phyloP scores from a whole-genome alignment of 2,329 filamentous ascomycete genomes.

The Fonsecaea pugnacius region DNA sequence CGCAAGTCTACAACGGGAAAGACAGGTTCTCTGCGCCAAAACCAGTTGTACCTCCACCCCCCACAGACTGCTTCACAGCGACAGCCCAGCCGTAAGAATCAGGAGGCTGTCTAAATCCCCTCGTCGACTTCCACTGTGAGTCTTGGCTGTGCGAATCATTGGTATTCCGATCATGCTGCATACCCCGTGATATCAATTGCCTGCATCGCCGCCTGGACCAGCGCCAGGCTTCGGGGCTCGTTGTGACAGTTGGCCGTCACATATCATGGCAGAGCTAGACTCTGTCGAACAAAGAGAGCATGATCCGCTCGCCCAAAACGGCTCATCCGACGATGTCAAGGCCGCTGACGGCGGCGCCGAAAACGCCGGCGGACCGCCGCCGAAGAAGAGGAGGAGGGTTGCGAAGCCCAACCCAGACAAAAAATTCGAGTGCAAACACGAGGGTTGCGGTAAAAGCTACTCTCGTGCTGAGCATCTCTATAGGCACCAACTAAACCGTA shows the following conservation, averaged over 20 bases:
- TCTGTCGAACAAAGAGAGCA: conserved; percentile 21
- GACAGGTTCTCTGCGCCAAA: neutral
- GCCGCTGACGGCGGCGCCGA: conserved; percentile 7
- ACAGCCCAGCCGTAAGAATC: neutral
- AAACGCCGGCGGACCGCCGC: conserved; percentile 24
- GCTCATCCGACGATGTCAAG: conserved; percentile 18
- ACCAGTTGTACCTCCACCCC: neutral
- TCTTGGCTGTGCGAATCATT: conserved; percentile 5
- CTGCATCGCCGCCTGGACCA: conserved; percentile 4
- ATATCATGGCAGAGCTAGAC: conserved; percentile 27
- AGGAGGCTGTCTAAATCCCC: neutral
- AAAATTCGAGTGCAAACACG: conserved; percentile 77
- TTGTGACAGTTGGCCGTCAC: conserved; percentile 1
- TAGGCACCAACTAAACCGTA: conserved; percentile 92
- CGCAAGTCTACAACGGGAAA: neutral
- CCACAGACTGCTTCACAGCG: neutral
- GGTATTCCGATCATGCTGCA: conserved; percentile 16
- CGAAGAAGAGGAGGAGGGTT: conserved; percentile 51
- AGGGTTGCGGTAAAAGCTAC: conserved; percentile 93
- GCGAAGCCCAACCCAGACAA: conserved; percentile 53
- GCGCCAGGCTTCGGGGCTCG: conserved; percentile 4
- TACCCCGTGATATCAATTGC: conserved; percentile 14
- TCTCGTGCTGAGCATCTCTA: conserved; percentile 96
- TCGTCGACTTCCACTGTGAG: conserved; percentile 7
- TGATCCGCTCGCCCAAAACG: conserved; percentile 22